Evolutionary conservation across 441 rosid species (phyloP).

Genomic region (Bocquillonia castaneifolia): DNA sequence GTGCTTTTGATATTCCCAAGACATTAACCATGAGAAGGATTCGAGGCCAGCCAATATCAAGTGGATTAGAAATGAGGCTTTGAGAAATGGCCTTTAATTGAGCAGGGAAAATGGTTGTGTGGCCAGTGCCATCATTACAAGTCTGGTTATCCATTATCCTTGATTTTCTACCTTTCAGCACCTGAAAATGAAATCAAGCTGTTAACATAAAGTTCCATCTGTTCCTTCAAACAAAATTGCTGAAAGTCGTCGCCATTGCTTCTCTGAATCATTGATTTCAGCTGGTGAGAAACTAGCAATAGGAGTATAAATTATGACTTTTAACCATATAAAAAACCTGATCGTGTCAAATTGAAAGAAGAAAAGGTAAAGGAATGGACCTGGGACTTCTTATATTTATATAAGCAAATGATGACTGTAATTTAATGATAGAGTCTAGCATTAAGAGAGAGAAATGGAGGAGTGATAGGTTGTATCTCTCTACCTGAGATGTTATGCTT

Average conservation of each 20-base stretch:
- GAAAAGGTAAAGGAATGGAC: not conserved
- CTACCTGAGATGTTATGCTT: not conserved
- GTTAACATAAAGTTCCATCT: too few relatives aligned
- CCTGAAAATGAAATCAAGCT: too few relatives aligned
- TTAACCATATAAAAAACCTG: not conserved
- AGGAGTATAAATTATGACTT: not conserved
- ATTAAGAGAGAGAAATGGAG: not conserved
- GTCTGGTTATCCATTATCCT: slow-evolving; percentile 18
- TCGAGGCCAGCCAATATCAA: not conserved
- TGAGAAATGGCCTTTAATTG: not conserved
- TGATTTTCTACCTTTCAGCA: too few relatives aligned
- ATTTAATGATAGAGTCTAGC: not conserved
- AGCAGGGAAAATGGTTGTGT: slow-evolving; percentile 11
- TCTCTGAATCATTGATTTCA: slow-evolving; percentile 13
- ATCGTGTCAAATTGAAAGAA: not conserved
- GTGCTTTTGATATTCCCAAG: not conserved
- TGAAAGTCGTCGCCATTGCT: slow-evolving; percentile 14
- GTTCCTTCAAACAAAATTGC: slow-evolving; percentile 9
- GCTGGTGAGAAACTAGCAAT: not conserved
- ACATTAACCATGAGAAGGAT: not conserved
- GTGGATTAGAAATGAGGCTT: not conserved
- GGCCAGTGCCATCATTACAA: slow-evolving; percentile 7
- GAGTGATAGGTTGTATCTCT: not conserved
- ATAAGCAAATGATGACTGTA: not conserved
- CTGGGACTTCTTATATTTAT: not conserved